Conservation (phyloP, 2,329 filamentous ascomycete species). For the Cryphonectria japonica region DNA sequence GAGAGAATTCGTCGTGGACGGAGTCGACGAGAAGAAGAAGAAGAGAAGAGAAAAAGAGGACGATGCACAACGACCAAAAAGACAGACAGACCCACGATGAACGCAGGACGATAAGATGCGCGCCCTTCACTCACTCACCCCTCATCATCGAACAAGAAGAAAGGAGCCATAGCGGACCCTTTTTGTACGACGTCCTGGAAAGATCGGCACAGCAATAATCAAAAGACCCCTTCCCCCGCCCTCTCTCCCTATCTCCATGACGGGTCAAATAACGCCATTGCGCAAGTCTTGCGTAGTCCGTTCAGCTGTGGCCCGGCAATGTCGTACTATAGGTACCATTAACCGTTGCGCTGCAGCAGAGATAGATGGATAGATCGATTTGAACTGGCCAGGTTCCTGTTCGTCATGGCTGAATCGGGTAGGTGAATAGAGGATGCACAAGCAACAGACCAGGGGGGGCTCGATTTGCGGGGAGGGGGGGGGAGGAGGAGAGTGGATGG, state of each 20-base stretch:
- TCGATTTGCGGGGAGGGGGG: background rate
- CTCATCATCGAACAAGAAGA: background rate
- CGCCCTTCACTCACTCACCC: background rate
- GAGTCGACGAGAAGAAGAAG: background rate
- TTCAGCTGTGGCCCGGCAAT: background rate
- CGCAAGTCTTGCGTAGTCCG: background rate
- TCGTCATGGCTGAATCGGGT: slow-evolving; percentile 11
- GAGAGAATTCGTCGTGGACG: background rate
- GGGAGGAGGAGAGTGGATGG: background rate
- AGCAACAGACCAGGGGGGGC: background rate
- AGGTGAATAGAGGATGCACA: slow-evolving; percentile 10
- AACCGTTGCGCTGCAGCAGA: background rate
- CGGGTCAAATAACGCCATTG: background rate
- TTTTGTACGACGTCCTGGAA: slow-evolving; percentile 4
- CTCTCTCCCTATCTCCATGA: background rate
- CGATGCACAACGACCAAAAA: too few species aligned
- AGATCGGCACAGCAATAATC: slow-evolving; percentile 2
- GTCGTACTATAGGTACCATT: background rate
- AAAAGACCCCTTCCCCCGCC: background rate
- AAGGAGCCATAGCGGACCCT: background rate
- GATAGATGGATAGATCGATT: background rate
- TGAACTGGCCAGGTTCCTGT: background rate
- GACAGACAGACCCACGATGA: background rate
- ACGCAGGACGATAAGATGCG: too few species aligned
- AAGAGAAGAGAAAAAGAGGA: background rate